A percentile compares a stretch with the other conserved stretches of the same genome.
Evolutionary conservation across 768 basidiomycete species (phyloP).

Genomic region (Psilocybe cyanescens): DNA sequence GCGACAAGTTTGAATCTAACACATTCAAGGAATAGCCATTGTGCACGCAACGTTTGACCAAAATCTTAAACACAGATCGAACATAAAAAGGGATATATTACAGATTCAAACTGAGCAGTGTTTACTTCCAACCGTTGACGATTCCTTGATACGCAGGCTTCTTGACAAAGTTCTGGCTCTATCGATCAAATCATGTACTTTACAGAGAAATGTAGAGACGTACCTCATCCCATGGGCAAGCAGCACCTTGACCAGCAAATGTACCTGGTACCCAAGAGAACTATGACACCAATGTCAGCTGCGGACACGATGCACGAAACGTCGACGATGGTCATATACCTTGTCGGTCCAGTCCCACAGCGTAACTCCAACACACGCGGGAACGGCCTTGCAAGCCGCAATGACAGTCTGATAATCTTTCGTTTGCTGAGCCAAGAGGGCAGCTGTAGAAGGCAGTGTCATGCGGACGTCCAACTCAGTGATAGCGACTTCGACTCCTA

Average conservation of each 20-base stretch:
- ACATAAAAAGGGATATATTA: too few species aligned
- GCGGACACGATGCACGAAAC: background rate
- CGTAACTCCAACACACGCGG: slow-evolving; percentile 47
- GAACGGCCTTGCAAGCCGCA: slow-evolving; percentile 50
- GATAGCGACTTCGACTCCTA: slow-evolving; percentile 71
- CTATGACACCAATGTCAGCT: slow-evolving; percentile 14
- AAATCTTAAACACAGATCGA: too few species aligned
- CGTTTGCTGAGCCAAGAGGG: slow-evolving; percentile 55
- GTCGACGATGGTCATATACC: slow-evolving; percentile 9
- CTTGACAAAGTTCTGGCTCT: slow-evolving; percentile 36
- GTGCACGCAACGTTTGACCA: too few species aligned
- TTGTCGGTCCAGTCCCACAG: slow-evolving; percentile 53
- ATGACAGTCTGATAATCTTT: slow-evolving; percentile 62
- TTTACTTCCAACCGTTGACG: slow-evolving; percentile 33
- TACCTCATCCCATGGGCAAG: slow-evolving; percentile 43
- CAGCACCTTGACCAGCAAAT: slow-evolving; percentile 43
- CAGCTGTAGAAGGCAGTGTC: slow-evolving; percentile 52
- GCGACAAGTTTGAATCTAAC: too few species aligned
- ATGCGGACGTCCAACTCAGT: slow-evolving; percentile 73
- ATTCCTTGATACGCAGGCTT: slow-evolving; percentile 56
- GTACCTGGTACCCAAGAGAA: slow-evolving; percentile 44
- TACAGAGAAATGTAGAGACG: background rate
- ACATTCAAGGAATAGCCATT: too few species aligned
- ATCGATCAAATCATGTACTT: background rate
- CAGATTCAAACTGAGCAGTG: too few species aligned